phyloP scores from a whole-genome alignment of 116 monocot genomes.

The Trichopus zeylanicus region DNA sequence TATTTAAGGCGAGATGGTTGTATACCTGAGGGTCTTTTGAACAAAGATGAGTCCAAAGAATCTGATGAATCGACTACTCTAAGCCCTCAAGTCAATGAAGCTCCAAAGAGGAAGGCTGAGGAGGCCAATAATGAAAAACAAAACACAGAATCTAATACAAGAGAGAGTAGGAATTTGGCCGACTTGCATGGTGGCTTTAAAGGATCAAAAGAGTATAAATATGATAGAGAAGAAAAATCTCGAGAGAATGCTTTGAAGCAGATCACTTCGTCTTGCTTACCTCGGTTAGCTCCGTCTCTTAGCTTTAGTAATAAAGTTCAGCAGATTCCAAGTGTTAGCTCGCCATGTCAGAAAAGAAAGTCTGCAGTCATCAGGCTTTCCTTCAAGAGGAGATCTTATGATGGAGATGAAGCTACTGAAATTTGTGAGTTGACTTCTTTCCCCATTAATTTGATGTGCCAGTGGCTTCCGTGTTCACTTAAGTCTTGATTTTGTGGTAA shows the following conservation, averaged over 20 bases:
- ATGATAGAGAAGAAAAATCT: conserved; percentile 8
- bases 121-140: conserved; percentile 14
- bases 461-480: neutral
- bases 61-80: conserved; percentile 1
- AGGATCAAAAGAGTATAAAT: neutral
- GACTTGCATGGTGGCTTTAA: conserved; percentile 1
- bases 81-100: conserved; percentile 13
- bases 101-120: conserved; percentile 14
- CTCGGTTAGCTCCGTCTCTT: conserved; percentile 13
- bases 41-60: conserved; percentile 23
- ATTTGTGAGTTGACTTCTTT: conserved; percentile 35
- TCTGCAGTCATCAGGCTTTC: conserved; percentile 79
- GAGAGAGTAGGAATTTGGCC: conserved; percentile 3
- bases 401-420: conserved; percentile 53
- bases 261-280: conserved; percentile 26
- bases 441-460: neutral
- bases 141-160: conserved; percentile 12
- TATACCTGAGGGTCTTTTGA: conserved; percentile 14
- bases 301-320: conserved; percentile 37
- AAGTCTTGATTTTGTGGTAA: neutral
- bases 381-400: conserved; percentile 63
- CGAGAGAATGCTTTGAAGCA: conserved; percentile 19
- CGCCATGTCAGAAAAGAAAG: conserved; percentile 40
- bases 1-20: conserved; percentile 23
- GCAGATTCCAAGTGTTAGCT: conserved; percentile 15